These are phyloP conservation scores for Catunica adiposa DNA, from an alignment of 2,329 filamentous ascomycete species.

Conservation along the genomic window DNA sequence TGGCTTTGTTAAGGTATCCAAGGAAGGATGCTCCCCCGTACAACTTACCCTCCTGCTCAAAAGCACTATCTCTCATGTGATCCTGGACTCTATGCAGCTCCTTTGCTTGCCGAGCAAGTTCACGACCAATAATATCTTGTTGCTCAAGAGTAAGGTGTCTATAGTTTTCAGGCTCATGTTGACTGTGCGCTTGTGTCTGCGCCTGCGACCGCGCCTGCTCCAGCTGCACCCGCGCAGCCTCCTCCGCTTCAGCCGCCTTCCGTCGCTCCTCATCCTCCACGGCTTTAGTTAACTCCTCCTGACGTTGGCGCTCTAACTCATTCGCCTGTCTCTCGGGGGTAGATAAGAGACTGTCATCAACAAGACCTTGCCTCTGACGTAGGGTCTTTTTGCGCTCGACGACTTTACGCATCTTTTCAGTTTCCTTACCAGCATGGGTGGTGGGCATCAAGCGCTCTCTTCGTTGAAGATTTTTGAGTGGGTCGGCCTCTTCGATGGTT, in stretches of 20 bases:
- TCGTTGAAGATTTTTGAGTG: neutral
- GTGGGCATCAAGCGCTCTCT: slow-evolving; percentile 10
- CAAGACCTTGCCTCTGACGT: neutral
- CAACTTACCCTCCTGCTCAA: slow-evolving; percentile 6
- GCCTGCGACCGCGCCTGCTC: no score
- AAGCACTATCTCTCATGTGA: neutral
- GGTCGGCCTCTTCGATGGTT: neutral
- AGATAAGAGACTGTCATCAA: neutral
- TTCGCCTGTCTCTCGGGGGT: neutral
- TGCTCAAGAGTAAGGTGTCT: neutral
- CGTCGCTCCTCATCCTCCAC: neutral
- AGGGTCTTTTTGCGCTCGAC: neutral
- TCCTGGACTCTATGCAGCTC: neutral
- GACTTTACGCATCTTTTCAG: neutral
- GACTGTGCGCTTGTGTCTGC: neutral
- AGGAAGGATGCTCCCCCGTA: slow-evolving; percentile 6
- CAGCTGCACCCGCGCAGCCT: no score
- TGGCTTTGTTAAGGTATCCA: slow-evolving; percentile 2
- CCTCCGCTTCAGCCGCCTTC: neutral
- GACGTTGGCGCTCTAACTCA: neutral
- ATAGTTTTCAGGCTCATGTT: neutral
- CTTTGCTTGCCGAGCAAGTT: neutral
- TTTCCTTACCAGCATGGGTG: neutral
- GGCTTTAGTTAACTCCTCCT: neutral
- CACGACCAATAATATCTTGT: neutral